These are phyloP conservation scores for Hamigera avellanea DNA, from an alignment of 495 filamentous ascomycete genomes.

Conservation along the genomic window DNA sequence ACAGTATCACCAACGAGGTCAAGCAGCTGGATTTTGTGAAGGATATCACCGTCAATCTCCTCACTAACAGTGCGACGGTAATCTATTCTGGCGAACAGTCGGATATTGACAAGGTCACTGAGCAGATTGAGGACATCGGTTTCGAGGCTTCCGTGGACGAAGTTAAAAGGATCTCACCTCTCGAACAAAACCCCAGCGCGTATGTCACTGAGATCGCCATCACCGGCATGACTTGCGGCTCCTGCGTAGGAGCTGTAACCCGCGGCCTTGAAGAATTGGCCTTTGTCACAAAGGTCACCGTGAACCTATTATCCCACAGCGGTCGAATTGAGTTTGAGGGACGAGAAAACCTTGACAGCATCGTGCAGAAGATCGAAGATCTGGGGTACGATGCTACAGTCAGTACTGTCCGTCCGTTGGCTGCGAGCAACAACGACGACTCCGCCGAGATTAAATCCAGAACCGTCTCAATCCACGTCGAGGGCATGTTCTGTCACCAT, in stretches of 20 bases:
- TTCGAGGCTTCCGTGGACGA: slow-evolving; percentile 42
- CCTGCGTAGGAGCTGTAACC: slow-evolving; percentile 58
- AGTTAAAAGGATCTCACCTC: slow-evolving; percentile 15
- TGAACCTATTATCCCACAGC: slow-evolving; percentile 67
- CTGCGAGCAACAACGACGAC: slow-evolving; percentile 1
- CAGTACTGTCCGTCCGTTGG: slow-evolving; percentile 19
- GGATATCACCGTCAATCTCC: slow-evolving; percentile 44
- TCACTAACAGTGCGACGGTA: slow-evolving; percentile 46
- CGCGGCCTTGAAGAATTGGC: slow-evolving; percentile 47
- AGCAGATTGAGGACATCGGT: slow-evolving; percentile 42
- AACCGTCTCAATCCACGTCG: slow-evolving; percentile 53
- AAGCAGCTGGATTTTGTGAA: slow-evolving; percentile 38
- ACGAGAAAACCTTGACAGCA: slow-evolving; percentile 39
- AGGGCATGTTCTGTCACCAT: slow-evolving; percentile 82
- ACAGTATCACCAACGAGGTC: slow-evolving; percentile 39
- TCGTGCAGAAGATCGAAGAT: slow-evolving; percentile 65
- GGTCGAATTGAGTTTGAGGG: slow-evolving; percentile 52
- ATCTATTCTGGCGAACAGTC: slow-evolving; percentile 29
- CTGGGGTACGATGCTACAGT: slow-evolving; percentile 65
- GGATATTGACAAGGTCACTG: slow-evolving; percentile 31
- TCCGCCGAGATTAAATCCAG: slow-evolving; percentile 25
- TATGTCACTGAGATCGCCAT: slow-evolving; percentile 56
- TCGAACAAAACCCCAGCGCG: neutral
- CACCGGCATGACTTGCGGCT: slow-evolving; percentile 74
- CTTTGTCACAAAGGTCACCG: slow-evolving; percentile 50